Evolutionary conservation across 331 rosid genomes (phyloP).

Genomic region (Rosa hybrid): DNA sequence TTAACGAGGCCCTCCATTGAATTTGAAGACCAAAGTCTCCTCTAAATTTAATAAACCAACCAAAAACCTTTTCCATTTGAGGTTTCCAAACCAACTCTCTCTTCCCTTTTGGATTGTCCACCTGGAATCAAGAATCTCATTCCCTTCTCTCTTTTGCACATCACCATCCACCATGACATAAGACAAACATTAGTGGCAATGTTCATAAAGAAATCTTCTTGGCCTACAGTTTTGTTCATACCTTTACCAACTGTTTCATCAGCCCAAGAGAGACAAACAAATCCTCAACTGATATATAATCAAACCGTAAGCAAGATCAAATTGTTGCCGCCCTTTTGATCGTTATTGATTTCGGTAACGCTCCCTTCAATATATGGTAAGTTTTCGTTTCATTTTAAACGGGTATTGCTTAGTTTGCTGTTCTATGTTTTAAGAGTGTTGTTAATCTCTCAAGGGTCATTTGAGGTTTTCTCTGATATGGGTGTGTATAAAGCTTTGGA

Average conservation of each 20-base stretch:
- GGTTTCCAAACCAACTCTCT: background rate
- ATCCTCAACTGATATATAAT: slow-evolving; percentile 22
- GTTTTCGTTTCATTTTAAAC: slow-evolving; percentile 3
- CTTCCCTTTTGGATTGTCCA: slow-evolving; percentile 2
- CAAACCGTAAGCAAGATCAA: slow-evolving; percentile 21
- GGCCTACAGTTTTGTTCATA: slow-evolving; percentile 22
- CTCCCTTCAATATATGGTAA: slow-evolving; percentile 22
- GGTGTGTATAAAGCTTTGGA: slow-evolving; percentile 9
- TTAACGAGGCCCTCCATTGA: background rate
- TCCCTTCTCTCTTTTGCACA: slow-evolving; percentile 16
- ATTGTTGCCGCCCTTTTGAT: slow-evolving; percentile 18
- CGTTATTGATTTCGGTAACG: slow-evolving; percentile 30
- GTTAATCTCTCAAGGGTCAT: background rate
- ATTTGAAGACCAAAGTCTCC: background rate
- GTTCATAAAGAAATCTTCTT: background rate
- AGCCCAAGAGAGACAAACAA: slow-evolving; percentile 32
- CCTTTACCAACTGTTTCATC: slow-evolving; percentile 20
- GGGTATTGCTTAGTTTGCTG: background rate
- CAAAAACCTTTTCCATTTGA: background rate
- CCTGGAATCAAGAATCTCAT: slow-evolving; percentile 27
- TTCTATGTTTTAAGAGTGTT: background rate
- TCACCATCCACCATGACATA: slow-evolving; percentile 27
- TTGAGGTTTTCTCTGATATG: background rate
- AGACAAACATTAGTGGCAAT: slow-evolving; percentile 41
- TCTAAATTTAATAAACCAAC: background rate